These are phyloP conservation scores for Picochlorum costavermella DNA, from an alignment of 139 green algal genomes.

Conservation along the genomic window DNA sequence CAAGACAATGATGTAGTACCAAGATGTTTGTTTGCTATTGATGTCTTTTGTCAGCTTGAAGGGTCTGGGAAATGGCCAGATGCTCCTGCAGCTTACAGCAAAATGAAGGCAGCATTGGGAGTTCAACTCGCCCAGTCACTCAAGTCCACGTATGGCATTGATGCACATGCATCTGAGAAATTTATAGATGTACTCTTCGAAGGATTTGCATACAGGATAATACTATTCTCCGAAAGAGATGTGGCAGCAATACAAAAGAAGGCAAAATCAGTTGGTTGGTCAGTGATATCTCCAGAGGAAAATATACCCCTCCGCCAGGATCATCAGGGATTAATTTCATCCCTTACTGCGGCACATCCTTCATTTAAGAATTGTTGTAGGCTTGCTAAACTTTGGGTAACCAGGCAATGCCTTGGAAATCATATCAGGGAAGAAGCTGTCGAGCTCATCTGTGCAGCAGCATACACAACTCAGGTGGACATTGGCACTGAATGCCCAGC, in stretches of 20 bases:
- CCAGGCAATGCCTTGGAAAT: constrained; percentile 35
- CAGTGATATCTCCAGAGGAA: not conserved
- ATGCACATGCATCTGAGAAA: constrained; percentile 37
- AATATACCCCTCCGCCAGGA: constrained; percentile 31
- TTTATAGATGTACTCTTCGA: constrained; percentile 61
- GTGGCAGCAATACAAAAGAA: constrained; percentile 20
- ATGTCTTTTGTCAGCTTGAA: constrained; percentile 70
- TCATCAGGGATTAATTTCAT: constrained; percentile 57
- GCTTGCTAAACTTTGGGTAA: constrained; percentile 58
- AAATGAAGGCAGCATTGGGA: constrained; percentile 66
- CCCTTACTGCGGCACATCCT: constrained; percentile 31
- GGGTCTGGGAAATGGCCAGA: constrained; percentile 63
- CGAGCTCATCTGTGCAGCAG: constrained; percentile 57
- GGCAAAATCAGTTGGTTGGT: constrained; percentile 8
- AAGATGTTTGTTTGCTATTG: constrained; percentile 54
- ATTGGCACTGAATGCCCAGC: not conserved
- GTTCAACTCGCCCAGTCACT: constrained; percentile 58
- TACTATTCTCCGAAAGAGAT: constrained; percentile 49
- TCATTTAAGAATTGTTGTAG: constrained; percentile 44
- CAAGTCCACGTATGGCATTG: constrained; percentile 33
- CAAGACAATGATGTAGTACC: constrained; percentile 9
- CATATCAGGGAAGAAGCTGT: constrained; percentile 51
- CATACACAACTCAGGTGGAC: constrained; percentile 25
- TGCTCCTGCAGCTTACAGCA: constrained; percentile 43
- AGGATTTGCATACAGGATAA: constrained; percentile 67